Evolutionary conservation across 192 early-diverging fungal species (phyloP).

Genomic region (Entomortierella beljakovae): DNA sequence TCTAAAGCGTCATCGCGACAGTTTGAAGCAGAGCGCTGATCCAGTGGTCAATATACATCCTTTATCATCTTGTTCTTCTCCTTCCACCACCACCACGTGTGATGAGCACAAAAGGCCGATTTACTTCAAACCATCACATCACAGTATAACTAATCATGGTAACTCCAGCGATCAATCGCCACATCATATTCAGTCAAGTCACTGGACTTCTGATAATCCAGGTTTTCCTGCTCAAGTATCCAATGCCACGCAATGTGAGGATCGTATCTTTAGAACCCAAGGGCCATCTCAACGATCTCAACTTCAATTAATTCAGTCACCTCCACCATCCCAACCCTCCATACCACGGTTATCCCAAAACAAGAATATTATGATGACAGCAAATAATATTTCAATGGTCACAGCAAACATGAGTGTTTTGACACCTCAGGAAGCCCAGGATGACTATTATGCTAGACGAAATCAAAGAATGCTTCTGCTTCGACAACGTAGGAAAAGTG

Average conservation of each 20-base stretch:
- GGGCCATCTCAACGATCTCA: neutral
- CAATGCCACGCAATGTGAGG: neutral
- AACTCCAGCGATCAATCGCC: neutral
- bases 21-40: slow-evolving; percentile 1
- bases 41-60: neutral
- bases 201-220: slow-evolving; percentile 18
- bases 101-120: slow-evolving; percentile 15
- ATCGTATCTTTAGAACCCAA: slow-evolving; percentile 18
- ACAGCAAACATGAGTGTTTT: slow-evolving; percentile 37
- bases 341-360: slow-evolving; percentile 7
- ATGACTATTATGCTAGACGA: slow-evolving; percentile 29
- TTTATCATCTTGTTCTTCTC: slow-evolving; percentile 12
- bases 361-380: slow-evolving; percentile 28
- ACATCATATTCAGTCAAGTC: slow-evolving; percentile 38
- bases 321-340: neutral
- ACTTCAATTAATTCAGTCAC: neutral
- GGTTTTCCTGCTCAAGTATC: neutral
- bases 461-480: slow-evolving; percentile 16
- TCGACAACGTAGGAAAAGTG: slow-evolving; percentile 4
- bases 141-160: neutral
- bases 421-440: slow-evolving; percentile 36
- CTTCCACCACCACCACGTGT: neutral
- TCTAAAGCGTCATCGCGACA: slow-evolving; percentile 31
- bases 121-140: slow-evolving; percentile 47
- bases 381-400: slow-evolving; percentile 23